Percentiles rank a stretch among this genome's conserved stretches.
phyloP scores from a whole-genome alignment of 2,329 filamentous ascomycete species.

The Pyrenophora seminiperda region DNA sequence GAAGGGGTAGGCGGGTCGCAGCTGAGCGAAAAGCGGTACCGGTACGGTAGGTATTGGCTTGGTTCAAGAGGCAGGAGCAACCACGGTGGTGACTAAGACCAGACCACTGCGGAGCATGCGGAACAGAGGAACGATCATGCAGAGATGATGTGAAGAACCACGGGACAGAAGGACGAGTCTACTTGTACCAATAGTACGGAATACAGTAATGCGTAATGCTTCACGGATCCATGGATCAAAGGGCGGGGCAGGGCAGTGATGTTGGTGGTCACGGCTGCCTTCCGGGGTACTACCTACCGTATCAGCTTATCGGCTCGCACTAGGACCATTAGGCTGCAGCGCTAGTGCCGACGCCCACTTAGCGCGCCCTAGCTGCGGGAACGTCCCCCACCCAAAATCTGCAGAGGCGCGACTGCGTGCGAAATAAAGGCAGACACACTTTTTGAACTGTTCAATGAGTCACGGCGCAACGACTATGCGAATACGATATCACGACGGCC shows the following conservation, averaged over 20 bases:
- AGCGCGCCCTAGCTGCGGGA: constrained; percentile 8
- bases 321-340: constrained; percentile 20
- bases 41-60: constrained; percentile 10
- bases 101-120: too few species aligned
- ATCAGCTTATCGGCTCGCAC: constrained; percentile 33
- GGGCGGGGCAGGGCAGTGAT: constrained; percentile 6
- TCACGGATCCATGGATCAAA: not conserved
- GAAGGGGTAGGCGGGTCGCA: constrained; percentile 17
- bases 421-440: constrained; percentile 7
- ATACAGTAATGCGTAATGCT: too few species aligned
- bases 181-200: too few species aligned
- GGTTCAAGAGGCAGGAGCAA: constrained; percentile 4
- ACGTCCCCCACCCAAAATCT: constrained; percentile 32
- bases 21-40: constrained; percentile 8
- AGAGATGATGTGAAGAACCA: not conserved
- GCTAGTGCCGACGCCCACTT: not conserved
- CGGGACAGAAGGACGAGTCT: too few species aligned
- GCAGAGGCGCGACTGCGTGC: constrained; percentile 26
- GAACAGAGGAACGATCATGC: not conserved
- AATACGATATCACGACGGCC: constrained; percentile 23
- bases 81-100: not conserved
- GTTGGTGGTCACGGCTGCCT: constrained; percentile 19
- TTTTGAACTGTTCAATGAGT: constrained; percentile 22
- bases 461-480: constrained; percentile 30
- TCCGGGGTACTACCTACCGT: constrained; percentile 19